Conservation (phyloP, 73 alveolate species). For the Paramecium octaurelia region DNA sequence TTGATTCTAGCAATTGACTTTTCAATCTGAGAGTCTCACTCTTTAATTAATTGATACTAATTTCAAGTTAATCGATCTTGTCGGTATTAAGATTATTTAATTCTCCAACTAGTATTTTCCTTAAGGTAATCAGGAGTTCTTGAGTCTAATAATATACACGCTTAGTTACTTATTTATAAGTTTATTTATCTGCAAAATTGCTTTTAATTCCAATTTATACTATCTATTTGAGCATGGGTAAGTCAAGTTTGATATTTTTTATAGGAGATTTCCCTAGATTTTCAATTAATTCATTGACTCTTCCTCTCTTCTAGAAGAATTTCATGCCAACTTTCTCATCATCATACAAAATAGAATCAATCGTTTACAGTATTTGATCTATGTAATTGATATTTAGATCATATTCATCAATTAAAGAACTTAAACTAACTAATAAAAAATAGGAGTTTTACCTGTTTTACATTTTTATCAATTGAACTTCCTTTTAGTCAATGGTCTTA, state of each 20-base stretch:
- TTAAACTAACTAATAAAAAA: not conserved
- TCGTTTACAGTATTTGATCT: not conserved
- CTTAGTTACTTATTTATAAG: not conserved
- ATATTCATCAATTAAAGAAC: not conserved
- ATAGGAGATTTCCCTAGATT: not conserved
- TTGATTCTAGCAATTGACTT: not conserved
- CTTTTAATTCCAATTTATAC: not conserved
- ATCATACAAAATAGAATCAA: not conserved
- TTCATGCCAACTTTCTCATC: not conserved
- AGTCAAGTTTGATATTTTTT: not conserved
- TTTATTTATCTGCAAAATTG: not conserved
- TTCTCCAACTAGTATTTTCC: not conserved
- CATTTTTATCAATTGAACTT: not conserved
- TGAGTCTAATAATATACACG: not conserved
- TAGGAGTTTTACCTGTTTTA: not conserved
- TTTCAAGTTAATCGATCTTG: not conserved
- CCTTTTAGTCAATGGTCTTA: not conserved
- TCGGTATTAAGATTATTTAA: not conserved
- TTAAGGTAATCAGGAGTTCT: not conserved
- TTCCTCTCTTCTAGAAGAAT: not conserved
- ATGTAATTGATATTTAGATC: not conserved
- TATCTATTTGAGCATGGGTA: not conserved
- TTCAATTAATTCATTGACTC: not conserved
- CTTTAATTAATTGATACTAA: not conserved
- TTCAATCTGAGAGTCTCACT: not conserved